phyloP scores from a whole-genome alignment of 2,329 filamentous ascomycete species.

The Botrytis aclada region DNA sequence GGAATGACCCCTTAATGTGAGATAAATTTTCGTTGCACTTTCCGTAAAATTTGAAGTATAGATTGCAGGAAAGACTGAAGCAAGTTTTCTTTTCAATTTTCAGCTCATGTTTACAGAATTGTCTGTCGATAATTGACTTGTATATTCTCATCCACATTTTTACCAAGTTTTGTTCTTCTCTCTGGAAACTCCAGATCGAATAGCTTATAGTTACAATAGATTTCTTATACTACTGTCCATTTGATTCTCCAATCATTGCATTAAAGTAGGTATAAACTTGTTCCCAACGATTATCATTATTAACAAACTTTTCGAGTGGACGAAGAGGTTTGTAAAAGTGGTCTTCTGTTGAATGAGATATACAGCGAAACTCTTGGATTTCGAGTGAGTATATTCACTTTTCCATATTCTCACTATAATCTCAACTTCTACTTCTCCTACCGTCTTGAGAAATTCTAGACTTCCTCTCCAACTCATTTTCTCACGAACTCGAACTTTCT shows the following conservation, averaged over 20 bases:
- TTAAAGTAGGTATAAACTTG: fast-evolving
- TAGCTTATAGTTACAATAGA: background rate
- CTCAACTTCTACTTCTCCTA: background rate
- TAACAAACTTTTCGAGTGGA: background rate
- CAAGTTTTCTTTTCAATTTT: fast-evolving
- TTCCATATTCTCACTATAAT: background rate
- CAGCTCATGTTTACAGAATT: background rate
- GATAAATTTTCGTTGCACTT: background rate
- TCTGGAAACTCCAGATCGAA: background rate
- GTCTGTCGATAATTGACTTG: fast-evolving
- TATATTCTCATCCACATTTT: background rate
- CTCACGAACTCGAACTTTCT: background rate
- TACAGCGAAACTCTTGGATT: background rate
- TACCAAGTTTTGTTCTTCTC: background rate
- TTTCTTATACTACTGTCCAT: too few relatives aligned
- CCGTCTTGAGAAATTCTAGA: background rate
- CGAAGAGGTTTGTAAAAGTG: background rate
- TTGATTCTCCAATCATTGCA: background rate
- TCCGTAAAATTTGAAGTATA: background rate
- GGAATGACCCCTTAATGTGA: background rate
- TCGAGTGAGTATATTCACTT: background rate
- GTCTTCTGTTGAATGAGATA: background rate
- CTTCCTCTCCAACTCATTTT: background rate
- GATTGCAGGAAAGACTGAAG: background rate
- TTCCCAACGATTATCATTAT: fast-evolving